Evolutionary conservation across 2,329 filamentous ascomycete species (phyloP).

Genomic region (Pyrenophora seminiperda): DNA sequence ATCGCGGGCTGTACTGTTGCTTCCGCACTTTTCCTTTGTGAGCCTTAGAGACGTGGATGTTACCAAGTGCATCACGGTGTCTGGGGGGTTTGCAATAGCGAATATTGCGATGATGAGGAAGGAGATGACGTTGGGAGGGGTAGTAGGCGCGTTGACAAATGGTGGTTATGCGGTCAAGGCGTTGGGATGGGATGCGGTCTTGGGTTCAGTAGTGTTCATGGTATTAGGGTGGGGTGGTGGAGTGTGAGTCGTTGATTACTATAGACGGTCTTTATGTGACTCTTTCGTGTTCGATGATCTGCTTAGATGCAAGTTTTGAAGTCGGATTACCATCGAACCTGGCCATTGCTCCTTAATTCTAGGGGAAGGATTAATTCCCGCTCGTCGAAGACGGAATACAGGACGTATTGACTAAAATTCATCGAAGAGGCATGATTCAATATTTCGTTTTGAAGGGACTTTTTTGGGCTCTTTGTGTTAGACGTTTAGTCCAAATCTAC

Average conservation of each 20-base stretch:
- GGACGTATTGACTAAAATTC: no score
- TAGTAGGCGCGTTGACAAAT: constrained; percentile 14
- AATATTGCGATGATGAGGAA: constrained; percentile 29
- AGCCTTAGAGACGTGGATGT: constrained; percentile 23
- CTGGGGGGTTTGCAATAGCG: constrained; percentile 34
- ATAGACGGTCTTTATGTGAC: not conserved
- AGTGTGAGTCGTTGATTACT: constrained; percentile 15
- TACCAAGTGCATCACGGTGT: constrained; percentile 28
- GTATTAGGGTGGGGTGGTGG: constrained; percentile 35
- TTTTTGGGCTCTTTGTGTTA: no score
- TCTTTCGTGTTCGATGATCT: no score
- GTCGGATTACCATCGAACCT: no score
- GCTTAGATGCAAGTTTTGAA: no score
- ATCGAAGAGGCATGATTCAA: no score
- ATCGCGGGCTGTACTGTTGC: constrained; percentile 27
- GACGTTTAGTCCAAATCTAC: no score
- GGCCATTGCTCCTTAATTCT: no score
- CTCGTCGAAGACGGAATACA: no score
- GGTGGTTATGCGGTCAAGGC: constrained; percentile 29
- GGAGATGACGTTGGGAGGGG: constrained; percentile 7
- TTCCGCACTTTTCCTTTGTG: constrained; percentile 29
- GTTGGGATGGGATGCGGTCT: constrained; percentile 35
- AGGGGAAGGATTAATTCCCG: no score
- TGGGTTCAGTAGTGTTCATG: constrained; percentile 23
- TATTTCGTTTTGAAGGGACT: no score